Conservation (phyloP, 805 yeast species). For the Kodamaea nitidulidarum region DNA sequence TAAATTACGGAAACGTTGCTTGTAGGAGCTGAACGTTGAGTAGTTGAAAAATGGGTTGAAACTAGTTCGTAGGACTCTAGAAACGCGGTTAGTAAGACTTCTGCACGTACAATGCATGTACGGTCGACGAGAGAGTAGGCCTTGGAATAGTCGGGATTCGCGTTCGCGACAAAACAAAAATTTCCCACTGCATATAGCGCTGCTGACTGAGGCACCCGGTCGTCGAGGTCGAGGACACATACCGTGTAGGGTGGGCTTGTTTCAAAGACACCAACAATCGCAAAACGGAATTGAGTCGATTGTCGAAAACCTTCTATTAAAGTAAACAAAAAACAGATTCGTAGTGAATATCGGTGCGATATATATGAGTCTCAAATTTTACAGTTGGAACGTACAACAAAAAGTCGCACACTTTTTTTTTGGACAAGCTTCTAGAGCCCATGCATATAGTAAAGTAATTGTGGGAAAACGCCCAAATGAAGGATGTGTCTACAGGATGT, state of each 20-base stretch:
- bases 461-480: too few species aligned
- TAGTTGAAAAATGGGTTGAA: background rate
- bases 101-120: background rate
- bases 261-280: constrained; percentile 2
- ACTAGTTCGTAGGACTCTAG: background rate
- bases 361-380: background rate
- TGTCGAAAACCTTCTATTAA: background rate
- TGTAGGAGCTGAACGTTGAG: constrained; percentile 2
- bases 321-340: background rate
- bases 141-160: too few species aligned
- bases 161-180: background rate
- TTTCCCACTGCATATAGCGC: background rate
- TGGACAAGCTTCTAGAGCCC: background rate
- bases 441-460: background rate
- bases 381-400: constrained; percentile 2
- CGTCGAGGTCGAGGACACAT: background rate
- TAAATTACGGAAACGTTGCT: constrained; percentile 3
- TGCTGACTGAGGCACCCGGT: too few species aligned
- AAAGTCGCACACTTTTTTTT: constrained; percentile 3
- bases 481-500: too few species aligned
- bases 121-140: background rate
- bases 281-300: constrained; percentile 1
- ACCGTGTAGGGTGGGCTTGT: background rate
- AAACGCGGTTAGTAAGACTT: background rate
- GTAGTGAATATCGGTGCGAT: background rate